Conservation (phyloP, 1,284 basidiomycete genomes). For the Irpex sp. region DNA sequence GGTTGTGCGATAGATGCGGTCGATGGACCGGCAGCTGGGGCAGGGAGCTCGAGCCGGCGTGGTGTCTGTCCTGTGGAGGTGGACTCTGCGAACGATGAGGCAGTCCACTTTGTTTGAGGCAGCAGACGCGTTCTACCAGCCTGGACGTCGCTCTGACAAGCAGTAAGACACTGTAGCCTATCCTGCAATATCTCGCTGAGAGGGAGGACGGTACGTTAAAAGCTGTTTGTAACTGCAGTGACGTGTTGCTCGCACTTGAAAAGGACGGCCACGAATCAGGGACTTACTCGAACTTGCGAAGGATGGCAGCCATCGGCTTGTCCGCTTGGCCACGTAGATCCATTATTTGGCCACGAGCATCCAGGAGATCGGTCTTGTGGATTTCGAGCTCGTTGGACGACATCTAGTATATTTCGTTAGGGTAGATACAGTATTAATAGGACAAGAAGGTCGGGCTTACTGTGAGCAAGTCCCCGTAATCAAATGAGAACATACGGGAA, state of each 20-base stretch:
- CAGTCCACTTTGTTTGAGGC: constrained; percentile 11
- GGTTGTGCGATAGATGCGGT: not conserved
- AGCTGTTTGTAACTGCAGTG: not conserved
- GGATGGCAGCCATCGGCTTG: not conserved
- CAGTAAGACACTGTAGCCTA: constrained; percentile 11
- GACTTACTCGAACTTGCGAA: constrained; percentile 5
- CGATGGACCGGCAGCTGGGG: not conserved
- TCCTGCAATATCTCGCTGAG: constrained; percentile 15
- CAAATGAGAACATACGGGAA: constrained; percentile 1
- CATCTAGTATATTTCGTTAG: constrained; percentile 4
- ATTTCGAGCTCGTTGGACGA: constrained; percentile 2
- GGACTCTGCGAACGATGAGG: not conserved
- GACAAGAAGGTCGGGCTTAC: constrained; percentile 10
- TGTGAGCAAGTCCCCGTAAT: constrained; percentile 14
- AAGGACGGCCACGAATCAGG: not conserved
- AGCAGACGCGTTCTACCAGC: constrained; percentile 1
- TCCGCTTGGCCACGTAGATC: not conserved
- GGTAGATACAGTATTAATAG: not conserved
- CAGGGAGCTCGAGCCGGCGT: not conserved
- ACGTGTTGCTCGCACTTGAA: constrained; percentile 1
- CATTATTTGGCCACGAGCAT: not conserved
- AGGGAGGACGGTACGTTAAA: not conserved
- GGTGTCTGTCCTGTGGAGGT: not conserved
- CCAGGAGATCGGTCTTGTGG: not conserved
- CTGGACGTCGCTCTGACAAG: constrained; percentile 5